Base-by-base conservation (phyloP, 257 asterid genomes). In the Buddleja alternifolia region DNA sequence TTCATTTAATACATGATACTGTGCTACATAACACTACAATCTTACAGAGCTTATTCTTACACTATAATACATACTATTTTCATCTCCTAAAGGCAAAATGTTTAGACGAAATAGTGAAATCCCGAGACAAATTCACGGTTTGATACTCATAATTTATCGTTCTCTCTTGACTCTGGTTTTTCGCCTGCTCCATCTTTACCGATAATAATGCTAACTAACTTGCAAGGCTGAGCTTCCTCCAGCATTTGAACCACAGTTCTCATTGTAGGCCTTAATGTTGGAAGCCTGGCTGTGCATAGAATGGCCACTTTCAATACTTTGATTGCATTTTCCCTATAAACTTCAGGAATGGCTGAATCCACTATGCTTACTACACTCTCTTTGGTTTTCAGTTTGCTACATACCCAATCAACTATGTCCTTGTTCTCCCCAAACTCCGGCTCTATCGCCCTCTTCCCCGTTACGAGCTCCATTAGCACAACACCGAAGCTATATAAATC, bases 401-500 rank as follows among this genome's bases (percentile, higher is more conserved):
- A 83, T 61, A 93, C 85, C 96, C 96, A 93, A 56, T 80, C 81
- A 0, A 93, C 95, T 47, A 93, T 80, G 71, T 90, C 95, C 58
- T 63, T 84, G 67, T 81, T 80, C 83, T 85, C 90, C 58, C 96
- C 96, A 4, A 75, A 93, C 77, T 87, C 96, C 0, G 91, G 71
- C 79, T 85, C 99, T 0, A 84, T 88, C n/a, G 99, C 96, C 79
- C 76, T 90, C 80, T 84, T 88, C 15, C 97, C 92, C 7, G 96
- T 86, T 73, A 90, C 88, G 0, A 93, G 89, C 87, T 93, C 99
- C 97, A 93, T 85, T 29, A 93, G 75, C 2, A 93, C 99, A 0
- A 93, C 97, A 1, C 99, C 99, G 4, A 85, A 93, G 72, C 99
- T 93, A 58, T 93, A 93, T 1, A 93, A 80, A 40, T 93, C 99